These are phyloP conservation scores for Lepiota brunneoincarnata DNA, from an alignment of 768 basidiomycete species.

Conservation along the genomic window DNA sequence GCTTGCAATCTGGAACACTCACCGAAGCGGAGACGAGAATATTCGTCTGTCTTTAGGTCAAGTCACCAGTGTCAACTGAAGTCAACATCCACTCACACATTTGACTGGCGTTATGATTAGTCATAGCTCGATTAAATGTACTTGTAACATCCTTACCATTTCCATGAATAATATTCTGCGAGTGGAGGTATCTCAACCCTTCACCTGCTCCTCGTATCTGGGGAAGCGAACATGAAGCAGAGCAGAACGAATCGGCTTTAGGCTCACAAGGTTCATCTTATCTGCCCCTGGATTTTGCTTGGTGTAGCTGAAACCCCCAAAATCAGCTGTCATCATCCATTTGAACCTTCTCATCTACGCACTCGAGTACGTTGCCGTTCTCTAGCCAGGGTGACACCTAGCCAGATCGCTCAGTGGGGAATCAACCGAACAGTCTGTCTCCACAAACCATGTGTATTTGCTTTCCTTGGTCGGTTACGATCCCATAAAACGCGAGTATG, in stretches of 20 bases:
- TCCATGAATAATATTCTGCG: conserved; percentile 51
- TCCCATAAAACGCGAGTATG: conserved; percentile 53
- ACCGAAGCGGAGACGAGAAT: conserved; percentile 55
- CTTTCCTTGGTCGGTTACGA: conserved; percentile 50
- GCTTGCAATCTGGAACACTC: too few relatives aligned
- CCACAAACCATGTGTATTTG: conserved; percentile 47
- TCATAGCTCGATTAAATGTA: neutral
- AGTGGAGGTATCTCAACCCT: conserved; percentile 58
- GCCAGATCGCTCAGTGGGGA: too few relatives aligned
- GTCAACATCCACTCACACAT: conserved; percentile 43
- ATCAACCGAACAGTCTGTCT: neutral
- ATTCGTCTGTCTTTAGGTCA: conserved; percentile 41
- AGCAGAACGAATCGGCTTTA: neutral
- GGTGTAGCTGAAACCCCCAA: conserved; percentile 36
- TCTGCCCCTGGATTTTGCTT: conserved; percentile 32
- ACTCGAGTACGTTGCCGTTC: conserved; percentile 56
- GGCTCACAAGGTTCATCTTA: conserved; percentile 41
- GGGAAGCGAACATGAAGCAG: neutral
- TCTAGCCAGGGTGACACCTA: conserved; percentile 66
- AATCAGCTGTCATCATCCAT: neutral
- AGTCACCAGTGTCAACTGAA: neutral
- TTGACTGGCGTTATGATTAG: conserved; percentile 38
- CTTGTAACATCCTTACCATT: conserved; percentile 43
- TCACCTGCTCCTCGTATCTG: conserved; percentile 53
- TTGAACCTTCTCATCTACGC: conserved; percentile 14